Percentiles rank a stretch among this genome's conserved stretches.
Conservation (phyloP, 1,284 basidiomycete genomes). For the Chondrostereum purpureum region DNA sequence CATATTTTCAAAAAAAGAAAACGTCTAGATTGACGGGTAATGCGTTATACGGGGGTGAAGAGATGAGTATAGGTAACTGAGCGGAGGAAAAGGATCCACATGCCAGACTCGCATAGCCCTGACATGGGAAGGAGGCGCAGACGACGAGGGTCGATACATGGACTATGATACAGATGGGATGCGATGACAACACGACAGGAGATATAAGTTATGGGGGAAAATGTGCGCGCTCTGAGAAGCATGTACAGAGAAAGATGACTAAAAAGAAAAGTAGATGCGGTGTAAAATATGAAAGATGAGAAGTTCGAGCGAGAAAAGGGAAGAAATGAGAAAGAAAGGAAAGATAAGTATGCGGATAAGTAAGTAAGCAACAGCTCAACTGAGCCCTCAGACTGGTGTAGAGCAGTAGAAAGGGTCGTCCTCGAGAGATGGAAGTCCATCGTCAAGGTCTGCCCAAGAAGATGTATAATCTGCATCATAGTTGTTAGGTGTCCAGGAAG, state of each 20-base stretch:
- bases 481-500: too few relatives aligned
- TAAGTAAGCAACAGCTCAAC: neutral
- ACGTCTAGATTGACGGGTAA: too few relatives aligned
- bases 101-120: too few relatives aligned
- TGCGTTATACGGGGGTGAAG: too few relatives aligned
- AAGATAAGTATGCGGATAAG: neutral
- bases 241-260: too few relatives aligned
- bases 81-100: too few relatives aligned
- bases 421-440: neutral
- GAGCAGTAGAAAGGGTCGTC: neutral
- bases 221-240: too few relatives aligned
- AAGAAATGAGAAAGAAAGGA: neutral
- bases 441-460: neutral
- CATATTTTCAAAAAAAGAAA: too few relatives aligned
- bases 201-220: neutral
- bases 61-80: too few relatives aligned
- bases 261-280: neutral
- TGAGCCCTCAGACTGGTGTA: neutral
- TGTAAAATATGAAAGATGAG: neutral
- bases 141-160: too few relatives aligned
- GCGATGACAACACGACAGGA: neutral
- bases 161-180: neutral
- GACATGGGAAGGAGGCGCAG: neutral
- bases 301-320: neutral
- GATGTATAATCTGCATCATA: too few relatives aligned